phyloP scores from a whole-genome alignment of 768 basidiomycete genomes.

The Lanmaoa pseudosensibilis region DNA sequence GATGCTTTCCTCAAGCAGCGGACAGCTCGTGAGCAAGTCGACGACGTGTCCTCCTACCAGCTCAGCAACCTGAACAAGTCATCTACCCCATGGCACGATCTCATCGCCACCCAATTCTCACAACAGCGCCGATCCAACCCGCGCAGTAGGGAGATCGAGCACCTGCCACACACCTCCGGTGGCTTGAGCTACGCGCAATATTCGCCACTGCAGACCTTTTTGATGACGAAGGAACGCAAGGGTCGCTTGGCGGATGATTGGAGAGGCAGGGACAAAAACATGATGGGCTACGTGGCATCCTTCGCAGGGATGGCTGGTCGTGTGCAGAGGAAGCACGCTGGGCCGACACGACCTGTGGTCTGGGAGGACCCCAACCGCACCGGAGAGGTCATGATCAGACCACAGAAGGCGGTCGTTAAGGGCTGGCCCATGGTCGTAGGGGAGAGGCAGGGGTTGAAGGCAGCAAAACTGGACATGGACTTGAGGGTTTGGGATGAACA shows the following conservation, averaged over 20 bases:
- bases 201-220: conserved; percentile 51
- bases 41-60: conserved; percentile 30
- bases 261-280: conserved; percentile 11
- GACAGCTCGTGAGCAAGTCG: conserved; percentile 9
- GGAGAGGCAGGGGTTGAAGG: conserved; percentile 40
- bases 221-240: conserved; percentile 52
- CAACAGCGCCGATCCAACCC: conserved; percentile 27
- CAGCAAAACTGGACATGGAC: conserved; percentile 33
- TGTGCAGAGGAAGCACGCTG: conserved; percentile 21
- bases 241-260: conserved; percentile 54
- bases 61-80: conserved; percentile 23
- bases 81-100: conserved; percentile 28
- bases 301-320: conserved; percentile 33
- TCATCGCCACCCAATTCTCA: conserved; percentile 18
- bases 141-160: conserved; percentile 47
- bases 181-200: conserved; percentile 62
- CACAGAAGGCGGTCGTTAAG: conserved; percentile 29
- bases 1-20: conserved; percentile 53
- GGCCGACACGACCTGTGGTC: conserved; percentile 18
- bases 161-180: conserved; percentile 61
- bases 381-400: conserved; percentile 33
- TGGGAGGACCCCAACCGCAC: conserved; percentile 32
- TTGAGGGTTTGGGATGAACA: conserved; percentile 32
- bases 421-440: conserved; percentile 49
- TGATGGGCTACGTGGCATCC: conserved; percentile 27